Evolutionary conservation across 495 filamentous ascomycete species (phyloP).

Genomic region (Letharia lupina): DNA sequence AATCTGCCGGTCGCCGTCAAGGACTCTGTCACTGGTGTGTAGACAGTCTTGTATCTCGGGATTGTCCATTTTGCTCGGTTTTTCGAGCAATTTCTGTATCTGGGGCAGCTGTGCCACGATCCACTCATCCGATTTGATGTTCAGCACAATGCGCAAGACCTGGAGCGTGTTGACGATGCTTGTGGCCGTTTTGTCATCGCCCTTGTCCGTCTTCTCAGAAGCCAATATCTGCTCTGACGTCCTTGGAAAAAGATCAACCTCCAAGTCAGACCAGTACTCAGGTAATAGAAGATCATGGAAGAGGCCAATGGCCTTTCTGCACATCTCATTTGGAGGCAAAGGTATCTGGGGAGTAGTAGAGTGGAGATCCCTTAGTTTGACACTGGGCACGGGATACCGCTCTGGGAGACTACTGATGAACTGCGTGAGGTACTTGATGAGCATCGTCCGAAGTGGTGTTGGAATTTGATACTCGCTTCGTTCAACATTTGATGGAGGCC

Average conservation of each 20-base stretch:
- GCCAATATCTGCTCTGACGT: slow-evolving; percentile 76
- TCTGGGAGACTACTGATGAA: slow-evolving; percentile 88
- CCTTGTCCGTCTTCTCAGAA: slow-evolving; percentile 56
- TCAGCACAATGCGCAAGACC: slow-evolving; percentile 77
- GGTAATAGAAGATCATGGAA: slow-evolving; percentile 82
- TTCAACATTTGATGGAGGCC: slow-evolving; percentile 45
- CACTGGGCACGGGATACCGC: slow-evolving; percentile 64
- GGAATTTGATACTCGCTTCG: slow-evolving; percentile 62
- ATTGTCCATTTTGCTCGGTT: slow-evolving; percentile 76
- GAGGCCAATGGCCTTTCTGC: slow-evolving; percentile 72
- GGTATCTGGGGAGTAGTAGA: slow-evolving; percentile 38
- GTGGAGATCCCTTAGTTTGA: slow-evolving; percentile 50
- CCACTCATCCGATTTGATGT: slow-evolving; percentile 83
- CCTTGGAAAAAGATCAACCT: slow-evolving; percentile 83
- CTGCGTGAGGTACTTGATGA: slow-evolving; percentile 87
- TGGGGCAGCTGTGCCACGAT: slow-evolving; percentile 62
- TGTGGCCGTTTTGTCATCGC: slow-evolving; percentile 64
- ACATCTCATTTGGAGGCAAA: slow-evolving; percentile 60
- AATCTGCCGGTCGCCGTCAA: slow-evolving; percentile 51
- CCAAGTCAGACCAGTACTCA: slow-evolving; percentile 84
- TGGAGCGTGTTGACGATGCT: slow-evolving; percentile 87
- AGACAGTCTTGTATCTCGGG: slow-evolving; percentile 88
- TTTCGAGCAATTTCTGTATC: slow-evolving; percentile 85
- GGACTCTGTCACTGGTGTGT: slow-evolving; percentile 58
- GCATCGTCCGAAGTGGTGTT: slow-evolving; percentile 54